phyloP scores from a whole-genome alignment of 1,284 basidiomycete species.

The Sanghuangporus baumii region DNA sequence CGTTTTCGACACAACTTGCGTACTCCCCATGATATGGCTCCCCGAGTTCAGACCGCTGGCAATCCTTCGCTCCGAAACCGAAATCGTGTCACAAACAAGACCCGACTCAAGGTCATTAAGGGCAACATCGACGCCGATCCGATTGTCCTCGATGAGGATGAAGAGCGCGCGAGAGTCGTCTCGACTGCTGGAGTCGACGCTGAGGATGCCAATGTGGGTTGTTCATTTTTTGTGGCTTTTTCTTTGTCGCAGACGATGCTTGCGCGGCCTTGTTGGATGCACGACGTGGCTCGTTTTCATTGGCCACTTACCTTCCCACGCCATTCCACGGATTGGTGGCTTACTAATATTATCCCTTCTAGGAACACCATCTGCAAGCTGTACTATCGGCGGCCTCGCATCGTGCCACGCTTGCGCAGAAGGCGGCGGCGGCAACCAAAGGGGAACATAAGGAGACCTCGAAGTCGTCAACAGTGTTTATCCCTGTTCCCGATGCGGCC shows the following conservation, averaged over 20 bases:
- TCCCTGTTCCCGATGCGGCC: slow-evolving; percentile 89
- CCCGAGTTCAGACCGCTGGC: slow-evolving; percentile 67
- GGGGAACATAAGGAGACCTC: slow-evolving; percentile 24
- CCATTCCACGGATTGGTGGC: slow-evolving; percentile 49
- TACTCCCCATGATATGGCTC: slow-evolving; percentile 59
- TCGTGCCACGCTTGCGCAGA: slow-evolving; percentile 39
- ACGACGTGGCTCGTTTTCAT: slow-evolving; percentile 42
- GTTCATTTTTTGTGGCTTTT: slow-evolving; percentile 28
- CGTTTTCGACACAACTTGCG: neutral
- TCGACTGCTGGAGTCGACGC: slow-evolving; percentile 72
- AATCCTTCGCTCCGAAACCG: slow-evolving; percentile 74
- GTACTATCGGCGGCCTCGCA: slow-evolving; percentile 72
- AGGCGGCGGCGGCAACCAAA: slow-evolving; percentile 33
- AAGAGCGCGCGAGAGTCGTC: slow-evolving; percentile 66
- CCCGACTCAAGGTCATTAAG: slow-evolving; percentile 76
- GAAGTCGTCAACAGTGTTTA: slow-evolving; percentile 64
- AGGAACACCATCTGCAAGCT: slow-evolving; percentile 93
- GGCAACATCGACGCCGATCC: slow-evolving; percentile 79
- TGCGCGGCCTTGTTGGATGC: slow-evolving; percentile 36
- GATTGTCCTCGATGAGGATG: slow-evolving; percentile 76
- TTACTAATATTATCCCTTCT: slow-evolving; percentile 46
- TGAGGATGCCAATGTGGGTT: slow-evolving; percentile 83
- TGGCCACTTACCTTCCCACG: slow-evolving; percentile 41
- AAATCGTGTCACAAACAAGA: slow-evolving; percentile 88
- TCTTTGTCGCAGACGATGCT: slow-evolving; percentile 27